A percentile compares a stretch with the other conserved stretches of the same genome.
These are phyloP conservation scores for Colletotrichum siamense DNA, from an alignment of 2,329 filamentous ascomycete genomes.

Conservation along the genomic window DNA sequence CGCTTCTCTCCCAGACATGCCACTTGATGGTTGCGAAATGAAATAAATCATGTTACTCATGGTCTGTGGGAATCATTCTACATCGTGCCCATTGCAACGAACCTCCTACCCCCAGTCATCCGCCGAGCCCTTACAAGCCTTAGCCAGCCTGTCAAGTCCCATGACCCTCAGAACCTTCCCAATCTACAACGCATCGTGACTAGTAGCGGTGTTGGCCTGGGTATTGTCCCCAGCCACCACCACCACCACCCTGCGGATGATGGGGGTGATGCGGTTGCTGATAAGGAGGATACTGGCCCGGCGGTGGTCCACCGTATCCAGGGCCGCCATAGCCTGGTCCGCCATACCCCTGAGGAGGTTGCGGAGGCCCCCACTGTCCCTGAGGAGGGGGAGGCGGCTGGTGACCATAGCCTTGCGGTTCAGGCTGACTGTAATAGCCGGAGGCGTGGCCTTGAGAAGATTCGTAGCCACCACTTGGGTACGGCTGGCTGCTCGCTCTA, in stretches of 20 bases:
- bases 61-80: background rate
- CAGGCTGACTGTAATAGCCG: conserved; percentile 24
- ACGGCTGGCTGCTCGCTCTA: conserved; percentile 24
- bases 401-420: conserved; percentile 36
- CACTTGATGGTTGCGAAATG: background rate
- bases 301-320: conserved; percentile 29
- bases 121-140: background rate
- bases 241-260: conserved; percentile 23
- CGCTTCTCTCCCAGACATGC: background rate
- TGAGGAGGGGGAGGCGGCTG: conserved; percentile 28
- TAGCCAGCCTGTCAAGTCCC: background rate
- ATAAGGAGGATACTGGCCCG: conserved; percentile 17
- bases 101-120: background rate
- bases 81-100: background rate
- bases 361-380: conserved; percentile 24
- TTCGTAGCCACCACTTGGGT: conserved; percentile 27
- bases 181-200: background rate
- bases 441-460: conserved; percentile 18
- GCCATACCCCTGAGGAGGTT: conserved; percentile 29
- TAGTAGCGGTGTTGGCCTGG: conserved; percentile 41
- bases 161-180: background rate
- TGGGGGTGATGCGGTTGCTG: conserved; percentile 21
- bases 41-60: background rate
- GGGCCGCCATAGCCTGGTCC: conserved; percentile 33
- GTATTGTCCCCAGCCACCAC: conserved; percentile 36